phyloP scores from a whole-genome alignment of 2,329 filamentous ascomycete genomes.

The Geosmithia flava region DNA sequence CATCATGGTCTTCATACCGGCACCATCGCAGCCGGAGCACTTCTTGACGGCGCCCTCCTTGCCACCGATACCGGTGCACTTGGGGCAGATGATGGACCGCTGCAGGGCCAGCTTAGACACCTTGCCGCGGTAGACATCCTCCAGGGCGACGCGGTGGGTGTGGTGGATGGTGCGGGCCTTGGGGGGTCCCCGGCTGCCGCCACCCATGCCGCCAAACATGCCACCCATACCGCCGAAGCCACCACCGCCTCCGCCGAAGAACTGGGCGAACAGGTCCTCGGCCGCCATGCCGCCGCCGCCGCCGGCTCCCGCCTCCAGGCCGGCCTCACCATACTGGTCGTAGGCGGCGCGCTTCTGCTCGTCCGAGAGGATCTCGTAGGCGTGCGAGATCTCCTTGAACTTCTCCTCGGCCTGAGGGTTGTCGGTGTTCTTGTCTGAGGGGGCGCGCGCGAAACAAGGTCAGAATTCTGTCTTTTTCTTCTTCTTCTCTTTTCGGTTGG shows the following conservation, averaged over 20 bases:
- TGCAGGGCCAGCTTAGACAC: conserved; percentile 94
- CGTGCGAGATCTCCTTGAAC: conserved; percentile 95
- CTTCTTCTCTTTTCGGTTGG: not conserved
- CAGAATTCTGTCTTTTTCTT: not conserved
- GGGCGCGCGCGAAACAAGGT: not conserved
- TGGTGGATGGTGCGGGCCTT: conserved; percentile 96
- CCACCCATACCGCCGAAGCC: conserved; percentile 52
- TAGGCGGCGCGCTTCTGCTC: conserved; percentile 84
- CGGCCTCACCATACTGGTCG: conserved; percentile 96
- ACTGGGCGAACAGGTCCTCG: conserved; percentile 95
- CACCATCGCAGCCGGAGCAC: conserved; percentile 81
- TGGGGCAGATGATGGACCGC: conserved; percentile 92
- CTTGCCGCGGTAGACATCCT: conserved; percentile 97
- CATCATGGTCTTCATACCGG: conserved; percentile 99
- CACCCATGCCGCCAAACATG: conserved; percentile 59
- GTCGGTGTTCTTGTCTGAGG: conserved; percentile 91
- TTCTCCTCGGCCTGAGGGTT: conserved; percentile 91
- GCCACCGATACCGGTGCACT: conserved; percentile 86
- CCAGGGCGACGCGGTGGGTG: conserved; percentile 94
- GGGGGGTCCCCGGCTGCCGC: conserved; percentile 65
- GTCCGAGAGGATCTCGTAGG: conserved; percentile 91
- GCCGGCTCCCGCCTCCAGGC: conserved; percentile 76
- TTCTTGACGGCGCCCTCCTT: conserved; percentile 97
- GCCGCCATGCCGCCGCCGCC: conserved; percentile 86
- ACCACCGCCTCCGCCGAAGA: conserved; percentile 66